Base-by-base conservation (phyloP, 2,329 filamentous ascomycete genomes). In the Arthrobotrys entomopaga region DNA sequence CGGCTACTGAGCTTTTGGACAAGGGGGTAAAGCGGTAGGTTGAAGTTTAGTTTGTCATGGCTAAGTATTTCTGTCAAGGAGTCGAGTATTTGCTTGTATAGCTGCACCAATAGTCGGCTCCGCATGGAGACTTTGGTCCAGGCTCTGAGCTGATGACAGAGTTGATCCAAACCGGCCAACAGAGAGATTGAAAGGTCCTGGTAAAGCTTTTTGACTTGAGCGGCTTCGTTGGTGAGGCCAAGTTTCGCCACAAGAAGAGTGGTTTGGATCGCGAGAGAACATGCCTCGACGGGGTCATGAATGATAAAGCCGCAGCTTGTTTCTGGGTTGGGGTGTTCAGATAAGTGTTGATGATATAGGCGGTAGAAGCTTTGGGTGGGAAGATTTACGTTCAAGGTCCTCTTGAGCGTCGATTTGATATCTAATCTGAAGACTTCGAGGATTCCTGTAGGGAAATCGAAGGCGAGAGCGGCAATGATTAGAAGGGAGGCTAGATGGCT, bases 371-470 rank as follows among this genome's bases (percentile, higher is more conserved):
- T 48, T 3, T 20, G 8, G 3, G 52, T 38, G 7, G 70, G 70
- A 26, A 74, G 50, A 4, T 38, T 59, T 15, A 74, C 58, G 3
- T 16, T 46, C 50, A 67, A 74, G 15, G 70, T 52, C n/a, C 49
- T 74, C 50, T 58, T 67, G 26, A 74, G 26, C 3, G 70, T 74
- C 13, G 61, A 50, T 53, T 74, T 74, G 63, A 74, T 58, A 29
- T 74, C 70, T 6, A 57, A 63, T 29, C 38, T 67, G 43, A 67
- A 74, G 13, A 8, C 54, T 26, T 67, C 57, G 19, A 67, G 63
- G 34, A 74, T 46, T 7, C 70, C 70, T 74, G 63, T 49, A 20
- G 38, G 20, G 19, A 43, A n/a, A 22, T 24, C 29, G 42, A 38
- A 58, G 57, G 43, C 22, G 42, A 15, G 29, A 13, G 13, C 13